Conservation (phyloP, 768 basidiomycete genomes). For the Xerocomellus amylosporus region DNA sequence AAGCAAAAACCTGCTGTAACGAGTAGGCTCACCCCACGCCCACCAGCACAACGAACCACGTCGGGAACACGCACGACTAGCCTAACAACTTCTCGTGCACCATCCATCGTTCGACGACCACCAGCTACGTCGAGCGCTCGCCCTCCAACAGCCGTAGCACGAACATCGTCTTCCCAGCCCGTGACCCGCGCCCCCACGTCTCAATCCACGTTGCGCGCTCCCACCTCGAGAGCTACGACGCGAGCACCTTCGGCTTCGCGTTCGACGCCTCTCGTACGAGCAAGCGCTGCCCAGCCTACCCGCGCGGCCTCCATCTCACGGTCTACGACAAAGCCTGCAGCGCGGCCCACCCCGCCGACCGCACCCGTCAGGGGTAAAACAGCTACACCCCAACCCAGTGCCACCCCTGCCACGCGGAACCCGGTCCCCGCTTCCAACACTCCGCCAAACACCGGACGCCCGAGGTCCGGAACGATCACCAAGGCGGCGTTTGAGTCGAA, state of each 20-base stretch:
- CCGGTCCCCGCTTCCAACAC: background rate
- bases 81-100: constrained; percentile 6
- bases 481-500: constrained; percentile 23
- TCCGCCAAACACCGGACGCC: constrained; percentile 2
- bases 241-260: constrained; percentile 16
- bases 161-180: constrained; percentile 18
- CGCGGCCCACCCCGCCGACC: constrained; percentile 4
- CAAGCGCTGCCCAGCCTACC: background rate
- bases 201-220: constrained; percentile 18
- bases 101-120: constrained; percentile 10
- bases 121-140: constrained; percentile 6
- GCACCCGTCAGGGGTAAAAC: constrained; percentile 10
- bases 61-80: background rate
- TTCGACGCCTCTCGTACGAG: constrained; percentile 17
- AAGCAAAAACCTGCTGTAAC: background rate
- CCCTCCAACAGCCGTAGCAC: constrained; percentile 1
- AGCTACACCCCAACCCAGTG: background rate
- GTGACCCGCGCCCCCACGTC: constrained; percentile 24
- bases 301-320: constrained; percentile 10
- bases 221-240: constrained; percentile 19
- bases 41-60: constrained; percentile 4
- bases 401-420: background rate
- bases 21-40: constrained; percentile 6
- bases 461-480: constrained; percentile 27
- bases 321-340: constrained; percentile 6